phyloP scores from a whole-genome alignment of 2,329 filamentous ascomycete species.

The Elsinoe arachidis region DNA sequence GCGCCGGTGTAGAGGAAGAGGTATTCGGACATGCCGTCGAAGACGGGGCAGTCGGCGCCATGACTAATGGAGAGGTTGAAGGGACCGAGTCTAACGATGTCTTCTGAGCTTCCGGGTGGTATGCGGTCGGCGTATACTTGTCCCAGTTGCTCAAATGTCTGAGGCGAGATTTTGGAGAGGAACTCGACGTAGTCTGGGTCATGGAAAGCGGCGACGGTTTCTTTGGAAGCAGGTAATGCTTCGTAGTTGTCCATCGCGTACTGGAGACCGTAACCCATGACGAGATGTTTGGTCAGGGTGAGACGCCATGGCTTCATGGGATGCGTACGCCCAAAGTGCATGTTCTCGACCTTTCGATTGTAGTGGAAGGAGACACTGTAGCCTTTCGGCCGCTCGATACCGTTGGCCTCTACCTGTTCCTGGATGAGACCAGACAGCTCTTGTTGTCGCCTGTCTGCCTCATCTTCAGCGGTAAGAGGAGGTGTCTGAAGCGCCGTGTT shows the following conservation, averaged over 20 bases:
- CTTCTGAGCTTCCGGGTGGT: constrained; percentile 36
- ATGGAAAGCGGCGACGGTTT: constrained; percentile 83
- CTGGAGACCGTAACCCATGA: constrained; percentile 91
- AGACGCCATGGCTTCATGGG: constrained; percentile 99
- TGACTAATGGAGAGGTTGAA: constrained; percentile 59
- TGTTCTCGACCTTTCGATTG: constrained; percentile 88
- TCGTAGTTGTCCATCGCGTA: constrained; percentile 94
- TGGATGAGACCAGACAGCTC: constrained; percentile 46
- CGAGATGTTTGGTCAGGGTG: constrained; percentile 87
- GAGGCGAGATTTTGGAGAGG: constrained; percentile 40
- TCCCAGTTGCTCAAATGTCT: constrained; percentile 45
- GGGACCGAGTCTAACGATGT: constrained; percentile 40
- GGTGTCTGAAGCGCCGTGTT: constrained; percentile 22
- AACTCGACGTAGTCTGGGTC: constrained; percentile 86
- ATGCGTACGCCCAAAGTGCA: constrained; percentile 94
- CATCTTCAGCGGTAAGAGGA: constrained; percentile 43
- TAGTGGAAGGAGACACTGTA: constrained; percentile 93
- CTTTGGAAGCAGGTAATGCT: constrained; percentile 71
- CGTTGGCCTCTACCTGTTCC: constrained; percentile 48
- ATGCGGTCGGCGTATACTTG: constrained; percentile 36
- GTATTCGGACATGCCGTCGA: constrained; percentile 92
- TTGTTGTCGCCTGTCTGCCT: constrained; percentile 25
- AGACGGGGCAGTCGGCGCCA: constrained; percentile 90
- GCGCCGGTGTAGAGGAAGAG: constrained; percentile 88
- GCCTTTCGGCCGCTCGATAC: constrained; percentile 70